Evolutionary conservation across 2,329 filamentous ascomycete genomes (phyloP), one percentile per base, ranked within the genome.

Genomic region (Ophiostoma tasmaniense): DNA sequence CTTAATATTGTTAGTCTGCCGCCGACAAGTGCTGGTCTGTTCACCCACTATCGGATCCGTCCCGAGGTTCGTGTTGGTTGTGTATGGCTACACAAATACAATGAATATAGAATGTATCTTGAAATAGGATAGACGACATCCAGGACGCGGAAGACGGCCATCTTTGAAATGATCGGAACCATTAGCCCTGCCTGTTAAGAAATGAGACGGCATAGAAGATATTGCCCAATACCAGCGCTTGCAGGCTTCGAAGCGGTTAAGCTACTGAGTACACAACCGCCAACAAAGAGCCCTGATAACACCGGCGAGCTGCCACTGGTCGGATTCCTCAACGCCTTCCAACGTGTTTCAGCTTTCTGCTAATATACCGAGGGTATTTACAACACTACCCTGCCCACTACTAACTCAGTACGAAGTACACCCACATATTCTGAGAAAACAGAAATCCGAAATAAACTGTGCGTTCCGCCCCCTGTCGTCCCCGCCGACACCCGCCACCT

Each of bases 401-500:
- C 13, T 3, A 13, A 39, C 37, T 3, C 7, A 37, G 35, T 37
- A 37, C 33, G 3, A 37, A 8, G 3, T 37, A 39, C 10, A 13
- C 20, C 42, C 42, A 45, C 42, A 45, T 20, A 20, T 2, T 7
- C 20, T 20, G 20, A 17, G 7, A 45, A n/a, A 45, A 45, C 17
- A 3, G 6, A 45, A 45, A 45, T 45, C 17, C 42, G 20, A 45
- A 45, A 55, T 25, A 55, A 55, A 55, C 50, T 55, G 50, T 55
- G 50, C 50, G 50, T 55, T 55, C 50, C 50, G 50, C 50, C 25
- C 50, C 50, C 50, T 55, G 50, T 55, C 50, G 55, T 30, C 55
- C 55, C 55, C 55, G 55, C 55, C 25, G 25, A 61, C 55, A 61
- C 55, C 55, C 55, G 55, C 55, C 55, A 61, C 14, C 55, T 61